Conservation (phyloP, 2,329 filamentous ascomycete species). For the Blastomyces gilchristii region DNA sequence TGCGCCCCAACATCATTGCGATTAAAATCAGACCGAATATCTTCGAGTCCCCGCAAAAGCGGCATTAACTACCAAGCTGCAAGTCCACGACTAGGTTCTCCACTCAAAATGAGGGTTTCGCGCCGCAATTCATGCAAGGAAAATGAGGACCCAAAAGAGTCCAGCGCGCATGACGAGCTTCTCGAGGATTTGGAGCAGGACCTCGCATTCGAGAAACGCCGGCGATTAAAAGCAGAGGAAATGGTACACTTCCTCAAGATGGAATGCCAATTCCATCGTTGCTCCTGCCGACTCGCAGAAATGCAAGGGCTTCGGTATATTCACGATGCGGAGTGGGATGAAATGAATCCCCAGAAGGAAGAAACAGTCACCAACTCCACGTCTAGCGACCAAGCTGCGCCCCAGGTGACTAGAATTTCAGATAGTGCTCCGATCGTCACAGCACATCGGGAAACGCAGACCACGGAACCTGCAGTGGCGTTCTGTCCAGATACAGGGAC, state of each 20-base stretch:
- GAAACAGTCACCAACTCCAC: background rate
- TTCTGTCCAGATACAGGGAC: constrained; percentile 38
- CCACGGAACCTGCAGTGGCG: constrained; percentile 30
- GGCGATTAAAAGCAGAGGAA: constrained; percentile 45
- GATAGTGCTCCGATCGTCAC: background rate
- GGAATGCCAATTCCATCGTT: constrained; percentile 41
- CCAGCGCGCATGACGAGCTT: constrained; percentile 32
- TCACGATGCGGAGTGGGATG: constrained; percentile 30
- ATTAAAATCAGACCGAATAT: constrained; percentile 7
- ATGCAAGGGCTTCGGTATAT: constrained; percentile 30
- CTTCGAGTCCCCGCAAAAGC: constrained; percentile 9
- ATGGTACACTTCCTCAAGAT: constrained; percentile 44
- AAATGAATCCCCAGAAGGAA: constrained; percentile 10
- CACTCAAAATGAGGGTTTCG: constrained; percentile 8
- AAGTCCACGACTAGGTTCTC: constrained; percentile 13
- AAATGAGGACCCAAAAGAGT: constrained; percentile 19
- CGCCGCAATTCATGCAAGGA: constrained; percentile 15
- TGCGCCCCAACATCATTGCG: constrained; percentile 25
- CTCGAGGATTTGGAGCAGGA: constrained; percentile 40
- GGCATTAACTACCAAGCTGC: constrained; percentile 15
- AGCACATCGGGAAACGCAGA: constrained; percentile 2
- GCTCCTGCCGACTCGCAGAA: constrained; percentile 40
- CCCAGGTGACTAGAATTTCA: background rate
- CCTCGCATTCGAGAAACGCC: constrained; percentile 41
- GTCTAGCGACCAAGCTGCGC: background rate